These are phyloP conservation scores for Yueomyces sp. DNA, from an alignment of 1,139 yeast species.

Conservation along the genomic window DNA sequence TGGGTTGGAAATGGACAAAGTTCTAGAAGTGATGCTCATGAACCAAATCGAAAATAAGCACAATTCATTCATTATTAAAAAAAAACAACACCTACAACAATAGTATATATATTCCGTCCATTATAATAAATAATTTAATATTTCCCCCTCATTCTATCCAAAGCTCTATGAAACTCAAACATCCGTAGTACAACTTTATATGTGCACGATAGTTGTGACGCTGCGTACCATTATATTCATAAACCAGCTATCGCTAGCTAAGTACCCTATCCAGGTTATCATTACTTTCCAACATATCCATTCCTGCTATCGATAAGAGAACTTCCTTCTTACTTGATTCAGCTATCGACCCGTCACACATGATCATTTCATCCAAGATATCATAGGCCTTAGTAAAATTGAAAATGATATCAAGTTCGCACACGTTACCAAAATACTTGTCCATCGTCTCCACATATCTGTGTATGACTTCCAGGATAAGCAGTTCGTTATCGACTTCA, in stretches of 20 bases:
- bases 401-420: slow-evolving; percentile 87
- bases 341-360: slow-evolving; percentile 71
- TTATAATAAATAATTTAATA: no score
- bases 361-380: slow-evolving; percentile 74
- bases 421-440: slow-evolving; percentile 89
- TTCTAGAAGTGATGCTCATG: slow-evolving; percentile 1
- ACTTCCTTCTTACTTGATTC: slow-evolving; percentile 79
- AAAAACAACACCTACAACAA: no score
- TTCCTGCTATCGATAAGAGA: slow-evolving; percentile 61
- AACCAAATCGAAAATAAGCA: neutral
- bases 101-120: no score
- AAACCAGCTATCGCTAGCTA: slow-evolving; percentile 10
- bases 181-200: no score
- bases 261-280: slow-evolving; percentile 41
- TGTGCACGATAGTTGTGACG: no score
- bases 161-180: no score
- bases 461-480: slow-evolving; percentile 78
- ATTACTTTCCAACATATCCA: slow-evolving; percentile 60
- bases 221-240: no score
- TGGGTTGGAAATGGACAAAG: slow-evolving; percentile 5
- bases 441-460: slow-evolving; percentile 96
- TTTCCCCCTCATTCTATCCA: no score
- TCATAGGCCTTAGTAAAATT: slow-evolving; percentile 90
- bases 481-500: slow-evolving; percentile 59
- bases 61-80: no score